Percentiles rank a stretch among this genome's conserved stretches.
Evolutionary conservation across 768 basidiomycete species (phyloP).

Genomic region (Suillus tomentosus): DNA sequence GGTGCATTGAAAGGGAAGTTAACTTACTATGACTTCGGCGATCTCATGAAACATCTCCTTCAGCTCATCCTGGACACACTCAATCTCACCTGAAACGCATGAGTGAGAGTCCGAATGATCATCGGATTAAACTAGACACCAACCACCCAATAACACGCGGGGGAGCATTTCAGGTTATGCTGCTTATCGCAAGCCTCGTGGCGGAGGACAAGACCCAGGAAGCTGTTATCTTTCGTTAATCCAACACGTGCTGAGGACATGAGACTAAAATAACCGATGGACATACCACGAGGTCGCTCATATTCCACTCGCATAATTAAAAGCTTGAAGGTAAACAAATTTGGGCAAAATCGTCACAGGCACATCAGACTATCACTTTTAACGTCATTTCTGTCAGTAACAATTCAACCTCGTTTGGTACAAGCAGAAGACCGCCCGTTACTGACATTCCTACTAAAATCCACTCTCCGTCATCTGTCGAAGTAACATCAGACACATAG

Average conservation of each 20-base stretch:
- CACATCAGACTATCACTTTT: neutral
- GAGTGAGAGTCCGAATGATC: neutral
- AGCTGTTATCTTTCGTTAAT: neutral
- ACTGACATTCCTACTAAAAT: neutral
- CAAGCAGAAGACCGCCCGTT: neutral
- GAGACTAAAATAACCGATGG: neutral
- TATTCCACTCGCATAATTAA: neutral
- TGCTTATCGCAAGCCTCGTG: neutral
- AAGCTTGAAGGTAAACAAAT: neutral
- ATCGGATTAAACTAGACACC: constrained; percentile 2
- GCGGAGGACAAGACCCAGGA: neutral
- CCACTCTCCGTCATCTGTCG: neutral
- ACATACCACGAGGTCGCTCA: constrained; percentile 25
- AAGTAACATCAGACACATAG: neutral
- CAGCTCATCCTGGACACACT: constrained; percentile 77
- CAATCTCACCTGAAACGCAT: constrained; percentile 51
- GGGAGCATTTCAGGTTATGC: constrained; percentile 11
- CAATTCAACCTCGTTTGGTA: neutral
- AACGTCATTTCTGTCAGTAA: neutral
- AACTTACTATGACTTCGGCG: constrained; percentile 72
- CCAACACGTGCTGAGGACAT: neutral
- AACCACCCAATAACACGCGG: constrained; percentile 27
- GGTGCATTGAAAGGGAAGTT: neutral
- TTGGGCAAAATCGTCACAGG: neutral
- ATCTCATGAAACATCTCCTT: constrained; percentile 59